Conservation (phyloP, 495 filamentous ascomycete genomes). For the Aspergillus olivimuriae region DNA sequence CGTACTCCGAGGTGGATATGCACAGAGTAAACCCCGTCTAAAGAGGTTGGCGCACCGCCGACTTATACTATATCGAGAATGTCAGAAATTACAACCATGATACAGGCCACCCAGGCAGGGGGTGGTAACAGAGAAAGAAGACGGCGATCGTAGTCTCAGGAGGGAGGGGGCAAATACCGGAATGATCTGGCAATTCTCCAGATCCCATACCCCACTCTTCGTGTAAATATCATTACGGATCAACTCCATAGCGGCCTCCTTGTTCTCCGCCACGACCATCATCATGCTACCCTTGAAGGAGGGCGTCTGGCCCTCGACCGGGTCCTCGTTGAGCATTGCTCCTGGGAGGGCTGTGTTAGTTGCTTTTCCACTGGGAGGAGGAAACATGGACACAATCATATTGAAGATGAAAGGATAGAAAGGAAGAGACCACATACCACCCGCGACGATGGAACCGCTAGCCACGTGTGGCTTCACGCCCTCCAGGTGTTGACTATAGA, state of each 20-base stretch:
- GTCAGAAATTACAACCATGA: too few relatives aligned
- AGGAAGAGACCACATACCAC: constrained; percentile 27
- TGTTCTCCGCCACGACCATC: constrained; percentile 53
- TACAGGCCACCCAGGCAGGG: too few relatives aligned
- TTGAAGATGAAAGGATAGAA: not conserved
- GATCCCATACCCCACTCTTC: constrained; percentile 72
- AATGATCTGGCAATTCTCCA: constrained; percentile 58
- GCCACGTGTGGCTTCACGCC: constrained; percentile 28
- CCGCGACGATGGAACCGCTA: constrained; percentile 27
- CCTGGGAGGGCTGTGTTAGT: constrained; percentile 36
- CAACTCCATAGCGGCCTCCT: constrained; percentile 60
- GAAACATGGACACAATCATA: constrained; percentile 1
- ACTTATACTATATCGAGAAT: not conserved
- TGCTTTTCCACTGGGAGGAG: not conserved
- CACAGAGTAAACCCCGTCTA: too few relatives aligned
- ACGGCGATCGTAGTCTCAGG: not conserved
- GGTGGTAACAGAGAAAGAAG: too few relatives aligned
- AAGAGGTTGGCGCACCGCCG: not conserved
- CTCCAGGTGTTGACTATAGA: constrained; percentile 19
- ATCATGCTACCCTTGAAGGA: constrained; percentile 67
- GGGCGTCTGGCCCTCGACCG: constrained; percentile 54
- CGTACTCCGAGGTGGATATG: too few relatives aligned
- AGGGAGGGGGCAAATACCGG: constrained; percentile 29
- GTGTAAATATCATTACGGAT: constrained; percentile 70
- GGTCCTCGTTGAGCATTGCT: constrained; percentile 62